Base-by-base conservation (phyloP, 352 stramenopile species). In the Globisporangium camurandrum region DNA sequence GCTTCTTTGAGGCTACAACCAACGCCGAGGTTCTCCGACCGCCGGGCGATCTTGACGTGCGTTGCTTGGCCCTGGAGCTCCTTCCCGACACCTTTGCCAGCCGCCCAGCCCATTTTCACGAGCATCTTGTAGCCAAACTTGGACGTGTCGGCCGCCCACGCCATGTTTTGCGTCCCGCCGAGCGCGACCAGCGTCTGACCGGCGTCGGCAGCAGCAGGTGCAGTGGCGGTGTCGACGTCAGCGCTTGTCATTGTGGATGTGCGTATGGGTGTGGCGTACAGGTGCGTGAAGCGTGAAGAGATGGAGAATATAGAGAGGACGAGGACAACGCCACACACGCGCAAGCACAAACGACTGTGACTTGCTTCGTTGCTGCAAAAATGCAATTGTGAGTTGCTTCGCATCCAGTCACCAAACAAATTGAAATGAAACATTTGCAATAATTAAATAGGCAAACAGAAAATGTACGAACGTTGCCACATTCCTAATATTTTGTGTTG, bases 101-200 rank as follows among this genome's bases (percentile, higher is more conserved):
- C 88, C 22, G 83, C 89, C 92, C 93, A 98, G 59, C 95, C 95
- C 93, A 98, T 98, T 65, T 98, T 98, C 20, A 89, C 62, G 28
- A 98, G 80, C 83, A 98, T 95, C 61, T 96, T 95, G 58, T 88
- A 93, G 17, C 95, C 95, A 49, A 97, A 97, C 67, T 97, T 97
- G 71, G 67, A 89, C 54, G 75, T 88, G 61, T 97, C 89, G 19
- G 75, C 62, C 9, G 82, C 79, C 82, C 82, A 93, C 47, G 79
- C 82, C 78, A 88, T 93, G 65, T 93, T 93, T 64, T 93, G 82
- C 67, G 88, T 85, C 38, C 82, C 82, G 23, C 82, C 82, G 40
- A 93, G 40, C n/a, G 72, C 64, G 52, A 93, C 75, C 79, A 93
- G 87, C 61, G 71, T 49, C 46, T 60, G 54, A 0, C 46, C 54